Conservation (phyloP, 2,329 filamentous ascomycete species). For the Talaromyces sp. region DNA sequence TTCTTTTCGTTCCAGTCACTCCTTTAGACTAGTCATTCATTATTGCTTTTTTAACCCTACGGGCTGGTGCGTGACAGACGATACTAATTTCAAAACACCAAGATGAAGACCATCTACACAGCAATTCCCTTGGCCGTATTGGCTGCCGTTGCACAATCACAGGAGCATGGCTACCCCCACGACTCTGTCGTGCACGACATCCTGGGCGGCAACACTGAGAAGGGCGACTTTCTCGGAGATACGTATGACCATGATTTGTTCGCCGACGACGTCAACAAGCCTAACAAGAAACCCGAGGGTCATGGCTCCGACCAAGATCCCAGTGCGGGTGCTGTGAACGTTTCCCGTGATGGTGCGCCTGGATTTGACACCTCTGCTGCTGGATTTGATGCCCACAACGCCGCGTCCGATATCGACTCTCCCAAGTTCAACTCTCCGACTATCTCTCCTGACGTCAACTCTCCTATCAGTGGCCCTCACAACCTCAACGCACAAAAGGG, state of each 20-base stretch:
- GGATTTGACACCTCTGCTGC: background rate
- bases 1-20: constrained; percentile 10
- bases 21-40: constrained; percentile 12
- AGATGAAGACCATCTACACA: constrained; percentile 33
- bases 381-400: background rate
- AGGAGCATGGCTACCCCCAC: constrained; percentile 13
- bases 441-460: background rate
- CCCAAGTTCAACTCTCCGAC: background rate
- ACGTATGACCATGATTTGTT: constrained; percentile 8
- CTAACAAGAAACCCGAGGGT: background rate
- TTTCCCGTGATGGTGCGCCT: background rate
- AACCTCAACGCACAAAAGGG: constrained; percentile 5
- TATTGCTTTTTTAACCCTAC: background rate
- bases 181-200: constrained; percentile 4
- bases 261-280: background rate
- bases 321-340: background rate
- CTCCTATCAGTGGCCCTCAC: constrained; percentile 4
- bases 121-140: constrained; percentile 33
- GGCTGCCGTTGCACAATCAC: constrained; percentile 26
- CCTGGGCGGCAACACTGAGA: constrained; percentile 5
- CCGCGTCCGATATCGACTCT: background rate
- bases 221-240: constrained; percentile 6
- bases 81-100: constrained; percentile 7
- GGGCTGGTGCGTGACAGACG: background rate
- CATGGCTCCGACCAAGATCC: background rate